Evolutionary conservation across 1,284 basidiomycete species (phyloP), one percentile per base, ranked within the genome.

Genomic region (Ceratobasidium sp.): DNA sequence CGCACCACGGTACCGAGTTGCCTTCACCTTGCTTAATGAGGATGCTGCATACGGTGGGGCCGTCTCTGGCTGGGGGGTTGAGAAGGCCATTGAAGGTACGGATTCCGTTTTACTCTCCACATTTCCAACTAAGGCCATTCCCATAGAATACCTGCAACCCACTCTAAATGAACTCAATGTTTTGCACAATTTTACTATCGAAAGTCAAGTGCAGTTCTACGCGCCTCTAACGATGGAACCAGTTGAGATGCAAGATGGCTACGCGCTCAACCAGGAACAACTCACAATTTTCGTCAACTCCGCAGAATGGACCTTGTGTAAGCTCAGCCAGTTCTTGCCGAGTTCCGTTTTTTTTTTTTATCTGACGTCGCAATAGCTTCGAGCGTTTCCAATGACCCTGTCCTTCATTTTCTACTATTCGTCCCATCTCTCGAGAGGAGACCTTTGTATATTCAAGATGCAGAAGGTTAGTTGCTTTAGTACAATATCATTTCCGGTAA

Each of bases 241-340:
- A 51, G n/a, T 73, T 53, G n/a, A 48, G 41, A 71, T 63, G 1
- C 79, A 78, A 22, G 82, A 82, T 19, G 80, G 81, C 0, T 89
- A 89, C 81, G 88, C 89, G 0, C 83, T 98, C 50, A 89, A 89
- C 15, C 89, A 90, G 73, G 94, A 96, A 78, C 90, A 96, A 78
- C 86, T 97, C 74, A 95, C 92, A 27, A 89, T 96, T 0, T 99
- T 99, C 80, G 88, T 99, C 72, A 99, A 99, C 80, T 95, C 95
- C 2, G 97, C 96, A 17, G 93, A 96, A 80, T 99, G 97, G 97
- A 93, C 91, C 17, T 82, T 99, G 54, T 94, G 95, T 96, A 79
- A 82, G 87, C 82, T 41, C 56, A 11, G n/a, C n/a, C n/a, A n/a
- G 41, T 74, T 60, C 24, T 41, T 66, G 24, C 48, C 67, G 71